Evolutionary conservation across 2,329 filamentous ascomycete species (phyloP).

Genomic region (Coniochaeta sp.): DNA sequence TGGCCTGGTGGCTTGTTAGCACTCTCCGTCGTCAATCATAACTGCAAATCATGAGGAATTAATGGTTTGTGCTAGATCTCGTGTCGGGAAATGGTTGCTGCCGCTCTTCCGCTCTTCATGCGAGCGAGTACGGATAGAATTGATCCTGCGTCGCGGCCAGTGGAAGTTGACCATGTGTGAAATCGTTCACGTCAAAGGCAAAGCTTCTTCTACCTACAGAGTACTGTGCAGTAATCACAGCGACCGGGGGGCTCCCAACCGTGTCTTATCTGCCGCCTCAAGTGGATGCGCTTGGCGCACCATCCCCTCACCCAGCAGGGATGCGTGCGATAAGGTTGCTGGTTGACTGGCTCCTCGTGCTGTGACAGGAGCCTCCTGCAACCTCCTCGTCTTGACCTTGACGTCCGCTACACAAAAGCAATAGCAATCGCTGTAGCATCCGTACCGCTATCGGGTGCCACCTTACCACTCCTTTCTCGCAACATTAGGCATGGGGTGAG

Average conservation of each 20-base stretch:
- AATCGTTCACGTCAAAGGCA: neutral
- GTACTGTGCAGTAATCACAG: neutral
- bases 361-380: neutral
- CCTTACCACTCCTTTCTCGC: neutral
- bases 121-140: neutral
- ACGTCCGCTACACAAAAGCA: neutral
- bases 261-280: conserved; percentile 2
- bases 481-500: neutral
- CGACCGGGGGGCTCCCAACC: neutral
- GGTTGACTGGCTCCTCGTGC: neutral
- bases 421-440: neutral
- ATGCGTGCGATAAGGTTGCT: conserved; percentile 4
- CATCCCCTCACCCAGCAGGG: conserved; percentile 2
- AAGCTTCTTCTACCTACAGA: too few species aligned
- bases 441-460: neutral
- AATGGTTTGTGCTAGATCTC: neutral
- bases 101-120: neutral
- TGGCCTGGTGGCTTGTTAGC: neutral
- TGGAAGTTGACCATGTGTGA: neutral
- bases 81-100: neutral
- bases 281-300: conserved; percentile 1
- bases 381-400: neutral
- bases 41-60: neutral
- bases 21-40: neutral
- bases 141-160: neutral